These are phyloP conservation scores for Taxillus chinensis DNA, from an alignment of 164 flowering plant species.

Conservation along the genomic window DNA sequence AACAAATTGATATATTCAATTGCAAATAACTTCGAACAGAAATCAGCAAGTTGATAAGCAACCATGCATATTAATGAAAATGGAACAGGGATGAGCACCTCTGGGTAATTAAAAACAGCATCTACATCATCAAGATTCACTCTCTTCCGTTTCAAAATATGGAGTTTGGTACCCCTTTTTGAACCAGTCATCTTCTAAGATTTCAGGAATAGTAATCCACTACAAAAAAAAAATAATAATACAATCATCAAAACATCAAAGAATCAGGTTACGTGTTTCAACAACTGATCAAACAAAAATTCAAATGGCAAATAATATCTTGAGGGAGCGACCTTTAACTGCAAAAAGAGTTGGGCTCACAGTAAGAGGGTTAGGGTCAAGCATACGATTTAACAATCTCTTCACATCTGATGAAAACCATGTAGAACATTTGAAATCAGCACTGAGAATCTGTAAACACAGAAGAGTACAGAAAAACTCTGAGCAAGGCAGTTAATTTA, in stretches of 20 bases:
- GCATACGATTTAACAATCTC: conserved; percentile 57
- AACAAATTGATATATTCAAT: neutral
- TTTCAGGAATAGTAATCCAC: conserved; percentile 70
- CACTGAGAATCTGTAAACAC: conserved; percentile 64
- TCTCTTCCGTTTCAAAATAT: conserved; percentile 46
- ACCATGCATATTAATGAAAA: too few species aligned
- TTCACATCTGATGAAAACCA: conserved; percentile 74
- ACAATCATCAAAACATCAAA: neutral
- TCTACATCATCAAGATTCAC: conserved; percentile 75
- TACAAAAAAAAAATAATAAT: conserved; percentile 24
- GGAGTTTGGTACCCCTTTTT: conserved; percentile 68
- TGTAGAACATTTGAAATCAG: conserved; percentile 66
- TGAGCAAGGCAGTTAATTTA: too few species aligned
- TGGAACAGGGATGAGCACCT: too few species aligned
- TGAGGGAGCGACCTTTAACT: too few species aligned
- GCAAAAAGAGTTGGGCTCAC: conserved; percentile 38
- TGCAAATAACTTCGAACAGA: too few species aligned
- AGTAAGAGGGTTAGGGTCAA: conserved; percentile 81
- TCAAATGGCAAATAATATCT: too few species aligned
- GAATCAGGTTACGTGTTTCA: too few species aligned
- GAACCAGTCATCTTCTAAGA: conserved; percentile 84
- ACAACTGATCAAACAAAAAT: too few species aligned
- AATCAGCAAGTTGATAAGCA: too few species aligned
- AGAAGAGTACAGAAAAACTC: too few species aligned
- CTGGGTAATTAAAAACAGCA: conserved; percentile 67